These are phyloP conservation scores for Lactarius sp. DNA, from an alignment of 768 basidiomycete species.

Conservation along the genomic window DNA sequence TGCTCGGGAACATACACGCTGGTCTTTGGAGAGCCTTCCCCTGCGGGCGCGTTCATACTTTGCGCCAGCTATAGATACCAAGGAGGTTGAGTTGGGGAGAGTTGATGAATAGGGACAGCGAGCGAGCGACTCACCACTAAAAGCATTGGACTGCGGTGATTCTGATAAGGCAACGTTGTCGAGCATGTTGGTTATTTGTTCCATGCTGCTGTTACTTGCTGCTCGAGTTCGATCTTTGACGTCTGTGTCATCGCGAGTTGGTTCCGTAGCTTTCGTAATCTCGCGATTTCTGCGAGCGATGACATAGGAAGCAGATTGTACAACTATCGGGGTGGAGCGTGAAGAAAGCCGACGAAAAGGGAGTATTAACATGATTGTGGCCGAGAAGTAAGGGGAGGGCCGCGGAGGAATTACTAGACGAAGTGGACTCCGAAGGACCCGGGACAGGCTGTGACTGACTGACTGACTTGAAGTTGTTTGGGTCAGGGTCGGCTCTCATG, in stretches of 20 bases:
- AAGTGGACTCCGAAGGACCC: constrained; percentile 4
- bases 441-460: constrained; percentile 15
- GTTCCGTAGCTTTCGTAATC: not conserved
- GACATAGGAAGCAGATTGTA: not conserved
- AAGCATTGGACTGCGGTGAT: constrained; percentile 3
- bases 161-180: not conserved
- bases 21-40: constrained; percentile 25
- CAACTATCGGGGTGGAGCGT: not conserved
- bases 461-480: not conserved
- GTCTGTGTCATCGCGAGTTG: not conserved
- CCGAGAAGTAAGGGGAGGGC: not conserved
- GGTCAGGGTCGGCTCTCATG: too few species aligned
- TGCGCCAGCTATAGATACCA: constrained; percentile 2
- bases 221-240: not conserved
- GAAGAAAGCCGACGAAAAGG: not conserved
- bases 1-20: constrained; percentile 17
- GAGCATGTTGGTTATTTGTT: constrained; percentile 13
- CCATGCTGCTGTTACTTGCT: not conserved
- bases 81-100: not conserved
- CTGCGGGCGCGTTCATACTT: constrained; percentile 17
- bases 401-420: not conserved
- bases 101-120: not conserved
- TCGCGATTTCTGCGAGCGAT: not conserved
- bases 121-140: constrained; percentile 3
- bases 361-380: not conserved